A percentile compares a stretch with the other conserved stretches of the same genome.
Conservation (phyloP, 495 filamentous ascomycete species). For the Halenospora varia region DNA sequence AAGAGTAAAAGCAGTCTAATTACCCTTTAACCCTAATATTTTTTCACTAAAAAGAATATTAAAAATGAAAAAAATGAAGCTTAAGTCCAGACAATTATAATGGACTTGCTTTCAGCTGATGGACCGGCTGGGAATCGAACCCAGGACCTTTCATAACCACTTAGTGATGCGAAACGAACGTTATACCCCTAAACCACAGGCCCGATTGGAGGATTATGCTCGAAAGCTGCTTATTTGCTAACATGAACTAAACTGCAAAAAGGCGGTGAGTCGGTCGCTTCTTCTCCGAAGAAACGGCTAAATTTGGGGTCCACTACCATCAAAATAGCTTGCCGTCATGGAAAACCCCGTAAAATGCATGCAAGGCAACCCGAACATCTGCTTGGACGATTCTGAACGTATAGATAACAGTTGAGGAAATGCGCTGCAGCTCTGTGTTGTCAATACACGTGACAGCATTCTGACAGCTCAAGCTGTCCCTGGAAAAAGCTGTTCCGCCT, state of each 20-base stretch:
- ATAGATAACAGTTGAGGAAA: neutral
- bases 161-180: slow-evolving; percentile 21
- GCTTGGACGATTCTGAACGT: neutral
- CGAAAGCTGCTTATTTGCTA: no score
- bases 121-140: slow-evolving; percentile 28
- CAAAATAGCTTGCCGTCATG: no score
- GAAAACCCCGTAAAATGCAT: no score
- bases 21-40: no score
- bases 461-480: neutral
- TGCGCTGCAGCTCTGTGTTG: neutral
- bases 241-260: no score
- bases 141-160: slow-evolving; percentile 21
- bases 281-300: neutral
- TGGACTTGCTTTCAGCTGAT: no score
- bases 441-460: neutral
- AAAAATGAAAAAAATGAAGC: no score
- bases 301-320: neutral
- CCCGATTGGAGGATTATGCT: neutral
- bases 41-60: no score
- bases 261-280: no score
- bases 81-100: no score
- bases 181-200: slow-evolving; percentile 8
- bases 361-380: neutral
- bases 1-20: no score
- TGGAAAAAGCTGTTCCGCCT: neutral